phyloP scores from a whole-genome alignment of 2,329 filamentous ascomycete species.

The Pyrenophora teres region DNA sequence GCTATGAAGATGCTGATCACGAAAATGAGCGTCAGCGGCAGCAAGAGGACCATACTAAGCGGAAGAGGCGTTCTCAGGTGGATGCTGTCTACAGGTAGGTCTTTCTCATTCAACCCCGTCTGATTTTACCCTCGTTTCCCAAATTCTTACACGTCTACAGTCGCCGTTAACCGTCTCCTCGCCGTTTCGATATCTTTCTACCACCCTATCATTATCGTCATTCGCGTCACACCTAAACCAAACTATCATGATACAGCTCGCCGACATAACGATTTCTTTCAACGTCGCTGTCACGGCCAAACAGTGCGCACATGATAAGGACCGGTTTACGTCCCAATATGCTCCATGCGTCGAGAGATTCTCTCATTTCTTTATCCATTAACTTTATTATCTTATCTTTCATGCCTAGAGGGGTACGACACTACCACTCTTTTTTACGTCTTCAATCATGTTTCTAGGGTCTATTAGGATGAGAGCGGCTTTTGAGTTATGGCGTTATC shows the following conservation, averaged over 20 bases:
- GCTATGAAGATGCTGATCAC: constrained; percentile 43
- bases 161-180: constrained; percentile 15
- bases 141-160: constrained; percentile 12
- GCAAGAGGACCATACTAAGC: constrained; percentile 44
- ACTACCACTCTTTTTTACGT: not conserved
- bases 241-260: not conserved
- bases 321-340: not conserved
- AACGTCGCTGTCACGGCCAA: too few relatives aligned
- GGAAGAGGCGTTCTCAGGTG: constrained; percentile 44
- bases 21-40: constrained; percentile 39
- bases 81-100: constrained; percentile 45
- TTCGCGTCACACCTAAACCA: not conserved
- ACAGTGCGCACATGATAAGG: not conserved
- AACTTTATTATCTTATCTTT: not conserved
- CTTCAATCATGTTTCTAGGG: not conserved
- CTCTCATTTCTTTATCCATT: not conserved
- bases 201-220: not conserved
- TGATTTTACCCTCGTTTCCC: not conserved
- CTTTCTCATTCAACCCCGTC: not conserved
- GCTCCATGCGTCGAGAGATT: not conserved
- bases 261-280: not conserved
- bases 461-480: not conserved
- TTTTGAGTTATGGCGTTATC: not conserved
- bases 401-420: not conserved
- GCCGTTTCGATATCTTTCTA: not conserved